Evolutionary conservation across 176 grass and related monocot species (phyloP).

Genomic region (Aegilops umbellulata): DNA sequence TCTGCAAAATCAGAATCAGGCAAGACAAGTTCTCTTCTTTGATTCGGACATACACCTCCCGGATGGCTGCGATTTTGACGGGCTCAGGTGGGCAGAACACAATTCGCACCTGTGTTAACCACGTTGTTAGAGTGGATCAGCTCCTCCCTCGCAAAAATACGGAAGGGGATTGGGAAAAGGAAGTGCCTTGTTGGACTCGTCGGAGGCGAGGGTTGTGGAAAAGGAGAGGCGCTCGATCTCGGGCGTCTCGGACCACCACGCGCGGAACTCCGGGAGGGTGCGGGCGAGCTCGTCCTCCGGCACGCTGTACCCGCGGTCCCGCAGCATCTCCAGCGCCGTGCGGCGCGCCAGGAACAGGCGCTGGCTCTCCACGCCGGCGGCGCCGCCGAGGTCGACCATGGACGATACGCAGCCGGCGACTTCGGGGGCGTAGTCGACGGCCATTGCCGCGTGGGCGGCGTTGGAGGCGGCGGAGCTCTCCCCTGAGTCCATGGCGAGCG

Average conservation of each 20-base stretch:
- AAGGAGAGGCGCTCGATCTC: constrained; percentile 60
- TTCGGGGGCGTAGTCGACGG: background rate
- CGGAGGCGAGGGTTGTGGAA: constrained; percentile 46
- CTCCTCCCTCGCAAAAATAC: background rate
- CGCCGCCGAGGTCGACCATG: constrained; percentile 58
- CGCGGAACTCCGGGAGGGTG: constrained; percentile 74
- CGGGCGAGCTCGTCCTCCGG: constrained; percentile 45
- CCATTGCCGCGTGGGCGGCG: background rate
- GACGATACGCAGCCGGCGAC: constrained; percentile 43
- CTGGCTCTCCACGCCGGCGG: constrained; percentile 56
- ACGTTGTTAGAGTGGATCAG: constrained; percentile 1
- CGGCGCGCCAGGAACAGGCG: constrained; percentile 88
- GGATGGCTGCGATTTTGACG: constrained; percentile 63
- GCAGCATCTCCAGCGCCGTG: constrained; percentile 86
- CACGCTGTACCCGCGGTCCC: constrained; percentile 68
- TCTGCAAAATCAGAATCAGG: constrained; percentile 68
- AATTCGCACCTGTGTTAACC: constrained; percentile 54
- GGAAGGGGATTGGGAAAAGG: background rate
- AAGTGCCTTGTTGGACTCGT: constrained; percentile 56
- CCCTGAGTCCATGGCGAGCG: constrained; percentile 13
- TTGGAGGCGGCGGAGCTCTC: constrained; percentile 15
- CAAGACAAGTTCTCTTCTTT: constrained; percentile 52
- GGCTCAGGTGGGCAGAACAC: constrained; percentile 67
- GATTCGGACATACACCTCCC: constrained; percentile 29
- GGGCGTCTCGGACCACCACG: constrained; percentile 47